Evolutionary conservation across 2,329 filamentous ascomycete genomes (phyloP), one percentile per base, ranked within the genome.

Genomic region (Grosmannia serpens): DNA sequence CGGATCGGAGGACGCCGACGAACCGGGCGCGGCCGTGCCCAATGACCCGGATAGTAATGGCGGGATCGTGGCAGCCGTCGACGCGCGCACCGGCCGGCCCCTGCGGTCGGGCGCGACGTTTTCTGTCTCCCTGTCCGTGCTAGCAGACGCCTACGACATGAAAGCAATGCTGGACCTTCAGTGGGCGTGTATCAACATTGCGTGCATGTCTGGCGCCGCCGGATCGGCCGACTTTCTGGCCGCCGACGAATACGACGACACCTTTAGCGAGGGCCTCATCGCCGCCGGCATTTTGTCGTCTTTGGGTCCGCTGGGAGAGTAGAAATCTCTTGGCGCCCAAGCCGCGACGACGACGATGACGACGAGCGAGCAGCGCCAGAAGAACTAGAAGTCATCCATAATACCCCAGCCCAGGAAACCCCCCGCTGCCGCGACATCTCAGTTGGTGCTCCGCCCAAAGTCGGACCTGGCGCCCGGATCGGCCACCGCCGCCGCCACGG

Each of bases 161-260:
- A 52, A 53, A 13, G 33, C 31, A 13, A 57, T 57, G 56, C n/a
- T 57, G 10, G 56, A 57, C 27, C 4, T 57, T 15, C 56, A 57
- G 35, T 57, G 56, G 56, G 56, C 31, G 13, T 51, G 56, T n/a
- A 52, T 57, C 47, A 41, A 31, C 29, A 57, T 53, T 20, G 56
- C 56, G 1, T 52, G 22, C 22, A 52, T 57, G 56, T 51, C 47
- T 15, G 56, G 47, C 17, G 56, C 56, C 3, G 47, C 56, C 17
- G 56, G 56, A 52, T 47, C 44, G 44, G n/a, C 4, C 22, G 44
- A 47, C 44, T 24, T 47, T 47, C 44, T 47, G 44, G 41, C 17
- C 41, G 41, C 17, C 41, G 41, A 44, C n/a, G 41, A n/a, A 44
- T 44, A 4, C 41, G 41, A 44, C 17, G 17, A 44, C 17, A 17